Conservation (phyloP, 2,329 filamentous ascomycete genomes). For the Aspergillus awamori region DNA sequence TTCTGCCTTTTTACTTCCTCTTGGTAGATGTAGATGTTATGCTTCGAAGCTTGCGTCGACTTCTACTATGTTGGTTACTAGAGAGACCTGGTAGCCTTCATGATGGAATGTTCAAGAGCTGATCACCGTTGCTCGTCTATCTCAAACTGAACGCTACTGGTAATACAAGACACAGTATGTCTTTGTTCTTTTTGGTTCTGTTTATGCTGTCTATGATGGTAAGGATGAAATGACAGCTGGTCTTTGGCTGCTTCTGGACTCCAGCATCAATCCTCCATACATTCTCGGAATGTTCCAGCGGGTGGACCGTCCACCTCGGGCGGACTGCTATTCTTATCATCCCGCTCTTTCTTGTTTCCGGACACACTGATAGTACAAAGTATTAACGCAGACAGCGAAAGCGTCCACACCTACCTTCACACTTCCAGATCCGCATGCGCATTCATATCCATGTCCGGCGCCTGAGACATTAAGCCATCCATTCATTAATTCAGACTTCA, state of each 20-base stretch:
- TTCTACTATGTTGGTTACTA: too few relatives aligned
- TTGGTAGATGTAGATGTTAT: neutral
- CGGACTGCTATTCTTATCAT: slow-evolving; percentile 3
- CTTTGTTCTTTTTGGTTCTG: neutral
- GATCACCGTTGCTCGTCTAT: slow-evolving; percentile 15
- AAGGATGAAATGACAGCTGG: slow-evolving; percentile 9
- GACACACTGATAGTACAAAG: neutral
- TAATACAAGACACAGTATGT: slow-evolving; percentile 1
- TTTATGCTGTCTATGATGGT: neutral
- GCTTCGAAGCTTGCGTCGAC: neutral
- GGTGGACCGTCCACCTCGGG: neutral
- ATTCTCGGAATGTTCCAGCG: slow-evolving; percentile 15
- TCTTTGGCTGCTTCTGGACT: neutral
- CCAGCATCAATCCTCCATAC: neutral
- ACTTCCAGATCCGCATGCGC: neutral
- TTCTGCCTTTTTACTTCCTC: neutral
- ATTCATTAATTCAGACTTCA: neutral
- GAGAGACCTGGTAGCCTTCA: neutral
- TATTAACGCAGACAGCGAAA: neutral
- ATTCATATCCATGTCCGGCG: neutral
- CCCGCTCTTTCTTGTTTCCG: too few relatives aligned
- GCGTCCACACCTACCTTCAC: neutral
- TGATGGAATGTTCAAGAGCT: slow-evolving; percentile 14
- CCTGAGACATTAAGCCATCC: neutral
- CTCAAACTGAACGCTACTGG: neutral